Conservation (phyloP, 1,139 yeast genomes). For the Taphrina deformans region DNA sequence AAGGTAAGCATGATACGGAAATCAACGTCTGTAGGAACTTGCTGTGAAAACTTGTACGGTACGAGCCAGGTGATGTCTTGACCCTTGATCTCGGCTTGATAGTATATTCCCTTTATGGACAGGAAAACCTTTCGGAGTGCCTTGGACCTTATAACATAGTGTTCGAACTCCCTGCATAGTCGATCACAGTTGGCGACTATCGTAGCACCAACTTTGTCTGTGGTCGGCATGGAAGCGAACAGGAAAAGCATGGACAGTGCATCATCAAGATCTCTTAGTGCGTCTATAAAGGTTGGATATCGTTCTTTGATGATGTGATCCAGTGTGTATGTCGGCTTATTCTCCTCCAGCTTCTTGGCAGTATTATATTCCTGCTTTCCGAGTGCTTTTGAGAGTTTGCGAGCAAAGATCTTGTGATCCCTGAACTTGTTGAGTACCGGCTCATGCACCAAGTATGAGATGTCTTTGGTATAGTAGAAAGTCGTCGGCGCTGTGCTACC, state of each 20-base stretch:
- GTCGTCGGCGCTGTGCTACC: slow-evolving; percentile 96
- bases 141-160: slow-evolving; percentile 83
- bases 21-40: slow-evolving; percentile 90
- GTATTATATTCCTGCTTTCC: slow-evolving; percentile 89
- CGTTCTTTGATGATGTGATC: slow-evolving; percentile 92
- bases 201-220: slow-evolving; percentile 73
- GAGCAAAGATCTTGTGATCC: slow-evolving; percentile 91
- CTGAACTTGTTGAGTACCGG: slow-evolving; percentile 90
- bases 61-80: slow-evolving; percentile 95
- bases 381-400: slow-evolving; percentile 82
- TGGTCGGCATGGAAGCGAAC: slow-evolving; percentile 93
- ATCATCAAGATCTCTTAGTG: slow-evolving; percentile 89
- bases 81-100: slow-evolving; percentile 85
- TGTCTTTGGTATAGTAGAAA: slow-evolving; percentile 90
- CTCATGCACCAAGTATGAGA: slow-evolving; percentile 91
- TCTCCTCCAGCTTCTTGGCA: slow-evolving; percentile 79
- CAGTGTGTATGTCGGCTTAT: slow-evolving; percentile 79
- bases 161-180: slow-evolving; percentile 92
- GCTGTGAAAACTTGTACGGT: slow-evolving; percentile 95
- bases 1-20: slow-evolving; percentile 96
- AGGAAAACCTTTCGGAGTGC: slow-evolving; percentile 86
- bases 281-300: slow-evolving; percentile 91
- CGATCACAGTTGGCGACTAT: slow-evolving; percentile 83
- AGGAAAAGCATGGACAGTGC: slow-evolving; percentile 92
- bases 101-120: slow-evolving; percentile 94